These are phyloP conservation scores for Solanum medicagineum DNA, from an alignment of 257 asterid genomes.

Conservation along the genomic window DNA sequence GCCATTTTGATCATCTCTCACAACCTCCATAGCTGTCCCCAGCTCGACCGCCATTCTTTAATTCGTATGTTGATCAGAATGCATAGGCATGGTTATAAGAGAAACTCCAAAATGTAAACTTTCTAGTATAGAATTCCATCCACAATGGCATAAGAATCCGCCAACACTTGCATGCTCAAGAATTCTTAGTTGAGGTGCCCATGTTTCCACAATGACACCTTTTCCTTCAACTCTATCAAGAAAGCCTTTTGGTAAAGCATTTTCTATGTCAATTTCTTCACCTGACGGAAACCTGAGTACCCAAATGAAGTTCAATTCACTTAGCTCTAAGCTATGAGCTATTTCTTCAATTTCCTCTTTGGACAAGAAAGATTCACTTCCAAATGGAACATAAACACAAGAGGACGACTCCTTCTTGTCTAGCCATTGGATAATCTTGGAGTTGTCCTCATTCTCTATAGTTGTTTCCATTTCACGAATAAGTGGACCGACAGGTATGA, in stretches of 20 bases:
- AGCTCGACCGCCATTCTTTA: constrained; percentile 9
- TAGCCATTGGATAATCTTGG: constrained; percentile 19
- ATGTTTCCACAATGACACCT: constrained; percentile 19
- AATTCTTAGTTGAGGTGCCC: constrained; percentile 34
- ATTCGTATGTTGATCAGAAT: constrained; percentile 9
- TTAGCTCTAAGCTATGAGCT: constrained; percentile 24
- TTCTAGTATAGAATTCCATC: constrained; percentile 26
- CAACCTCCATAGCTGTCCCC: constrained; percentile 20
- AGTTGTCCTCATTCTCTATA: background rate
- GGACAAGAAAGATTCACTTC: constrained; percentile 33
- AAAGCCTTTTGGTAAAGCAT: constrained; percentile 22
- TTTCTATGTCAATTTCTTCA: background rate
- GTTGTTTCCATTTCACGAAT: background rate
- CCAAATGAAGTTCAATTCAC: constrained; percentile 31
- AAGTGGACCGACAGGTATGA: constrained; percentile 22
- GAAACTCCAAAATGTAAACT: constrained; percentile 28
- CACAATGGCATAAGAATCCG: constrained; percentile 36
- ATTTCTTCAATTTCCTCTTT: constrained; percentile 17
- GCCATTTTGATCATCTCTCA: constrained; percentile 1
- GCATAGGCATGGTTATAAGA: constrained; percentile 25
- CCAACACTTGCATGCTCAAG: constrained; percentile 20
- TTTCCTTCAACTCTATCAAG: constrained; percentile 19
- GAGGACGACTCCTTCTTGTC: constrained; percentile 9
- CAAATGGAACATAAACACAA: constrained; percentile 28
- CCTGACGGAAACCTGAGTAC: constrained; percentile 23